Evolutionary conservation across 495 filamentous ascomycete genomes (phyloP).

Genomic region (Umbilicaria muhlenbergii): DNA sequence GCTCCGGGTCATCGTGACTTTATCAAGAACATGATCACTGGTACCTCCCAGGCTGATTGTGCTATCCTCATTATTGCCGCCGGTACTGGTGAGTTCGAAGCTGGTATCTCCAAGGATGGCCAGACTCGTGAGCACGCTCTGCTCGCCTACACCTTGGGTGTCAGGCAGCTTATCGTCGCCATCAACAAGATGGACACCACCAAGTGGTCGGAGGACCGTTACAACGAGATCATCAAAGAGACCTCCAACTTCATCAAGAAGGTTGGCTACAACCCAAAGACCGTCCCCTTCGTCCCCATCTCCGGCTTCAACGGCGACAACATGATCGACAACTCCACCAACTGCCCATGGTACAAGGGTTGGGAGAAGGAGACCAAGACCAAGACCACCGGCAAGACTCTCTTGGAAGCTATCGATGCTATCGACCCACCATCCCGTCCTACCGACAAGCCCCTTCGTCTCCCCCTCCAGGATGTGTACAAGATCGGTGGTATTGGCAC

Average conservation of each 20-base stretch:
- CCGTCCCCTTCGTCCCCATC: constrained; percentile 96
- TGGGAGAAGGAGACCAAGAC: constrained; percentile 99
- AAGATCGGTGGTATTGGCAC: constrained; percentile 99
- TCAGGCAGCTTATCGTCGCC: constrained; percentile 99
- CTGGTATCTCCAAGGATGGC: constrained; percentile 99
- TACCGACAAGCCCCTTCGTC: constrained; percentile 95
- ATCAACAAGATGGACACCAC: constrained; percentile 99
- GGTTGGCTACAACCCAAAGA: constrained; percentile 99
- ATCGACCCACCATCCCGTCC: constrained; percentile 83
- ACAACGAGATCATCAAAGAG: constrained; percentile 99
- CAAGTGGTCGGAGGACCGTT: constrained; percentile 94
- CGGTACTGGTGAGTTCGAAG: constrained; percentile 99
- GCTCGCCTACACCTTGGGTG: constrained; percentile 99
- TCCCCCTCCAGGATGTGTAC: constrained; percentile 99
- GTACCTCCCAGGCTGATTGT: constrained; percentile 99
- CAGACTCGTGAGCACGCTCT: constrained; percentile 99
- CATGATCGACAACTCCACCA: constrained; percentile 85
- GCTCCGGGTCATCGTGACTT: constrained; percentile 99
- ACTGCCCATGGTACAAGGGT: constrained; percentile 99
- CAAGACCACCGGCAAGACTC: constrained; percentile 87
- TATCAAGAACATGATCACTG: constrained; percentile 99
- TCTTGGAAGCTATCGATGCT: constrained; percentile 95
- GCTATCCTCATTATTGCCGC: constrained; percentile 99
- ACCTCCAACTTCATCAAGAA: constrained; percentile 99
- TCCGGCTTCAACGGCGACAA: constrained; percentile 99